A percentile compares a stretch with the other conserved stretches of the same genome.
Evolutionary conservation across 1,284 basidiomycete genomes (phyloP).

Genomic region (Ustilago lituana): DNA sequence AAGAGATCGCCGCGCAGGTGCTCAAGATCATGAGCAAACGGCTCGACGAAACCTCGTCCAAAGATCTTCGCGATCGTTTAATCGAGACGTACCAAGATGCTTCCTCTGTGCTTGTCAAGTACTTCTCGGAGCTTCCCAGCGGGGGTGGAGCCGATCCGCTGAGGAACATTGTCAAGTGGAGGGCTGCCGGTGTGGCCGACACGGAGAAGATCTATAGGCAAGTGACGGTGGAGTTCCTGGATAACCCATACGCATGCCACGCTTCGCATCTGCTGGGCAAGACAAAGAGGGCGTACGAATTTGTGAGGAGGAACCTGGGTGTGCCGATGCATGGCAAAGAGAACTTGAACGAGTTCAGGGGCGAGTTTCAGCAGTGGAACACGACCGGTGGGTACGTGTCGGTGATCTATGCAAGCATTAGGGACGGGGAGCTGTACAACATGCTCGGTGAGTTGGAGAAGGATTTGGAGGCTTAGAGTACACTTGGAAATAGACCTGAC

Average conservation of each 20-base stretch:
- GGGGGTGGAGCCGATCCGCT: slow-evolving; percentile 60
- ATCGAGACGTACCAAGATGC: slow-evolving; percentile 57
- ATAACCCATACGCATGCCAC: slow-evolving; percentile 56
- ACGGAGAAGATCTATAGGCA: slow-evolving; percentile 50
- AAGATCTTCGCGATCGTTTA: slow-evolving; percentile 53
- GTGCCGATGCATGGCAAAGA: slow-evolving; percentile 62
- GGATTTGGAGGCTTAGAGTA: slow-evolving; percentile 9
- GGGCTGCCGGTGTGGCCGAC: slow-evolving; percentile 46
- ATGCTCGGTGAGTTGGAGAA: slow-evolving; percentile 42
- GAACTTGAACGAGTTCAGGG: slow-evolving; percentile 57
- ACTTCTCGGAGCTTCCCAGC: slow-evolving; percentile 55
- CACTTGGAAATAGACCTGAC: no score
- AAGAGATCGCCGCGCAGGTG: slow-evolving; percentile 39
- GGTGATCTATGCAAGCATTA: slow-evolving; percentile 50
- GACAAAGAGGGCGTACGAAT: slow-evolving; percentile 57
- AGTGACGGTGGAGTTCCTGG: slow-evolving; percentile 54
- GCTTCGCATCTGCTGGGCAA: slow-evolving; percentile 54
- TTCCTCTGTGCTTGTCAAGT: slow-evolving; percentile 52
- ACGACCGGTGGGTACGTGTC: slow-evolving; percentile 52
- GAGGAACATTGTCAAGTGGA: slow-evolving; percentile 59
- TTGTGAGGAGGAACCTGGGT: slow-evolving; percentile 54
- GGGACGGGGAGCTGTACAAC: slow-evolving; percentile 51
- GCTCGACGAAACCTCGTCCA: slow-evolving; percentile 57
- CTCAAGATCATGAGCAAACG: slow-evolving; percentile 50
- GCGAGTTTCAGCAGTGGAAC: slow-evolving; percentile 43